Percentiles rank a stretch among this genome's conserved stretches.
phyloP scores from a whole-genome alignment of 257 asterid genomes.

The Nicotiana knightiana region DNA sequence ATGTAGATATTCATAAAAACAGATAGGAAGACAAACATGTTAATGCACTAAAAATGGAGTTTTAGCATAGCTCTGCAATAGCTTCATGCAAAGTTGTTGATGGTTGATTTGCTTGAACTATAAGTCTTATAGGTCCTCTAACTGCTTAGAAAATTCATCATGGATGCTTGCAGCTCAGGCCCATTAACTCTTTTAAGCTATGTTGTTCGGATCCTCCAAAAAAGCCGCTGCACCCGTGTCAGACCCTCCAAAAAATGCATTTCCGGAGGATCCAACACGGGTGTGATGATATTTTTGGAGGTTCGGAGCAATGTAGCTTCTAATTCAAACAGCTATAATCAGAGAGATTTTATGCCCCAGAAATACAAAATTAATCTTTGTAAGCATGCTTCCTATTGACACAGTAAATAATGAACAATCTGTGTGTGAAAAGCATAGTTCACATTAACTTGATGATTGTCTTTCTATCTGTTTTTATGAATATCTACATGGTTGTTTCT shows the following conservation, averaged over 20 bases:
- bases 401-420: neutral
- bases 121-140: neutral
- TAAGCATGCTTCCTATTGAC: neutral
- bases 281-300: neutral
- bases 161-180: neutral
- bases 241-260: neutral
- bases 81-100: neutral
- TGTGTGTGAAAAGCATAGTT: neutral
- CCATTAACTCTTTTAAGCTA: neutral
- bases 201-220: neutral
- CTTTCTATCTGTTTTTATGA: neutral
- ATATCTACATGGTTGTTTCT: neutral
- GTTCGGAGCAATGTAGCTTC: neutral
- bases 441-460: neutral
- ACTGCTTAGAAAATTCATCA: neutral
- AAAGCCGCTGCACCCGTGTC: neutral
- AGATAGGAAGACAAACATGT: slow-evolving; percentile 13
- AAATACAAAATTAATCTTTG: neutral
- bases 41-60: slow-evolving; percentile 1
- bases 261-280: neutral
- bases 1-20: too few species aligned
- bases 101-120: neutral
- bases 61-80: neutral
- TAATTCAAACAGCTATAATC: neutral
- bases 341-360: neutral